Percentiles rank a stretch among this genome's conserved stretches.
Evolutionary conservation across 2,329 filamentous ascomycete genomes (phyloP).

Genomic region (Hymenoscyphus repandus): DNA sequence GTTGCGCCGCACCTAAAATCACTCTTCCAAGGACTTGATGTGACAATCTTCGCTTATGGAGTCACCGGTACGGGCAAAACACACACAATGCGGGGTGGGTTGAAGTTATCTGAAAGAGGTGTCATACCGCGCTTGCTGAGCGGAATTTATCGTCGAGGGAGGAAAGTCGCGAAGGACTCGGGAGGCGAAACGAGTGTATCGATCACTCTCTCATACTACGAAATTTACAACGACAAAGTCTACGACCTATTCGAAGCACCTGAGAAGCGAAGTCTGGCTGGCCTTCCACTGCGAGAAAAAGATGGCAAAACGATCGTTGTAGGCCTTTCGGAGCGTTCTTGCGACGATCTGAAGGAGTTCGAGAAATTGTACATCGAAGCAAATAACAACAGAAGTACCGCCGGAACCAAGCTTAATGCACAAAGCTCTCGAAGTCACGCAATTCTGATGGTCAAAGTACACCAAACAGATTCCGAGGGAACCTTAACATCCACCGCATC

Average conservation of each 20-base stretch:
- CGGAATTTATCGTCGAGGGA: conserved; percentile 76
- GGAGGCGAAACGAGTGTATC: conserved; percentile 63
- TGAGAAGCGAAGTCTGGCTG: conserved; percentile 71
- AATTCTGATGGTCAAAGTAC: conserved; percentile 84
- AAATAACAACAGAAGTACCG: conserved; percentile 84
- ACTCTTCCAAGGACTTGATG: conserved; percentile 81
- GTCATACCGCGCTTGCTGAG: conserved; percentile 83
- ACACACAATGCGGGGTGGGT: conserved; percentile 89
- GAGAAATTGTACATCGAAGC: conserved; percentile 86
- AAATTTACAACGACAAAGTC: conserved; percentile 96
- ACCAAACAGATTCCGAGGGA: conserved; percentile 64
- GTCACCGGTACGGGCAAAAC: conserved; percentile 93
- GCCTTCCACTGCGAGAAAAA: conserved; percentile 78
- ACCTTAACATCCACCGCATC: conserved; percentile 77
- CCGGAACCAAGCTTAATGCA: conserved; percentile 86
- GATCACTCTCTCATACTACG: conserved; percentile 84
- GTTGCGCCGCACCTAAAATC: conserved; percentile 87
- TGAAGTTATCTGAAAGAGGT: conserved; percentile 78
- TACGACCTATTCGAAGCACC: conserved; percentile 84
- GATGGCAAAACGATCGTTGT: conserved; percentile 83
- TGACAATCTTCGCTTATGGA: conserved; percentile 89
- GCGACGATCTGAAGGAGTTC: conserved; percentile 82
- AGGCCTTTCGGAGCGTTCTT: conserved; percentile 76
- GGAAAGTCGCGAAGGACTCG: conserved; percentile 79
- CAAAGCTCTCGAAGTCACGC: conserved; percentile 88